A percentile compares a stretch with the other conserved stretches of the same genome.
phyloP scores from a whole-genome alignment of 352 stramenopile species.

The Phytophthora pini region DNA sequence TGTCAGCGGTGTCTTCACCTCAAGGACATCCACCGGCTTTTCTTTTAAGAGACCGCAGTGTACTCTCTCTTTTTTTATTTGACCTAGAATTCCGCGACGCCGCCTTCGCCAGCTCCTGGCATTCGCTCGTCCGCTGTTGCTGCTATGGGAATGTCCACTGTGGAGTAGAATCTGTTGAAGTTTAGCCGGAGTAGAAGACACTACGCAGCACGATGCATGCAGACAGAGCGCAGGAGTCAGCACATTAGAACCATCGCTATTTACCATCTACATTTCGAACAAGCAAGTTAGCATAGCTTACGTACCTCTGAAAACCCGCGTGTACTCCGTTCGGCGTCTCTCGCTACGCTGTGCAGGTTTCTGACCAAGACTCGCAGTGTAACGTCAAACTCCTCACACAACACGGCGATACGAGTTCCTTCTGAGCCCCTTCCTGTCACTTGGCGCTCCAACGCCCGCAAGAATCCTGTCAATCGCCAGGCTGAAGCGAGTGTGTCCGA shows the following conservation, averaged over 20 bases:
- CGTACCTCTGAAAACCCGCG: constrained; percentile 56
- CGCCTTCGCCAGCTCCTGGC: constrained; percentile 8
- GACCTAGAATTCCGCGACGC: constrained; percentile 18
- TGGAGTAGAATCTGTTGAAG: constrained; percentile 59
- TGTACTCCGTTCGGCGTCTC: constrained; percentile 34
- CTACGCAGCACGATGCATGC: constrained; percentile 37
- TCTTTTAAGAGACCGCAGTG: constrained; percentile 57
- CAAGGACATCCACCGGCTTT: constrained; percentile 83
- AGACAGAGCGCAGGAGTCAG: constrained; percentile 31
- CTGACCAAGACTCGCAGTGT: constrained; percentile 30
- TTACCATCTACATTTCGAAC: constrained; percentile 16
- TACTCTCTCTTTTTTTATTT: constrained; percentile 25
- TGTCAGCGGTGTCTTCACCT: constrained; percentile 67
- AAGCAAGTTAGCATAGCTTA: constrained; percentile 12
- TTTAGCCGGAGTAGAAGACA: constrained; percentile 65
- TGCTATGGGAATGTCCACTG: constrained; percentile 8
- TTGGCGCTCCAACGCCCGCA: constrained; percentile 38
- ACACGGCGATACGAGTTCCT: constrained; percentile 16
- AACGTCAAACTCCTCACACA: constrained; percentile 37
- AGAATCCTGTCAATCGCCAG: constrained; percentile 45
- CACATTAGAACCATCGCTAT: constrained; percentile 36
- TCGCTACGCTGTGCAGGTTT: constrained; percentile 31
- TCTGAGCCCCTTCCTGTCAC: constrained; percentile 22
- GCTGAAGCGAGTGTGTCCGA: constrained; percentile 21
- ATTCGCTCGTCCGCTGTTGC: constrained; percentile 12